Base-by-base conservation (phyloP, 2,329 filamentous ascomycete genomes). In the Teratosphaeria viscida region DNA sequence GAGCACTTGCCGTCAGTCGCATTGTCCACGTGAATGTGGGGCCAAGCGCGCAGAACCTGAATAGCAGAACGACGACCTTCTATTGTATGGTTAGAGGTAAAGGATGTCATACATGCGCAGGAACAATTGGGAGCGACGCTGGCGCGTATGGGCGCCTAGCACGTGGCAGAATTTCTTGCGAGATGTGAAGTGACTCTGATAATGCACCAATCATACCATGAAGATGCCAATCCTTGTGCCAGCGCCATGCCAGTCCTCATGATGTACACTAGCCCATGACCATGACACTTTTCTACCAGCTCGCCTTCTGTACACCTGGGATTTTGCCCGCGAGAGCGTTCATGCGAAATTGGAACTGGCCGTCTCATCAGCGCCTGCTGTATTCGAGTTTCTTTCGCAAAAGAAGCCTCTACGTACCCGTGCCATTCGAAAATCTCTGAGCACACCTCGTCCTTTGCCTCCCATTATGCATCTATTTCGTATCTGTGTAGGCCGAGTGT, bases 251-350 rank as follows among this genome's bases (percentile, higher is more conserved):
- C 34, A 35, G 39, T 43, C 27, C 32, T 39, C 23, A 16, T 32
- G 27, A 11, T 32, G 23, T 54, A 54, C 53, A n/a, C 53, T 27
- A 54, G 3, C 16, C 12, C 23, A 8, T 23, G 19, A 54, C 27
- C 53, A 19, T 32, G 6, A n/a, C 5, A 32, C 12, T 11, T 23
- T 27, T 59, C 60, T 70, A 99, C 94, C 94, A 99, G 76, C 89
- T 95, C 56, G 94, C 94, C 80, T 95, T 95, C 82, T 87, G 90
- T 59, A 99, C 94, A 68, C 94, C 94, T 0, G 94, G 92, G 57
- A 99, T 73, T 62, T 90, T 85, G 56, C 94, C 94, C 35, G 83
- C 86, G 63, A 96, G 78, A 19, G 94, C 94, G 74, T 96, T 87
- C 77, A 94, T 79, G 73, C 94, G 85, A 79, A 99, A 99, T 78